Evolutionary conservation across 169 alveolate species (phyloP).

Genomic region (Cryptosporidium felis): DNA sequence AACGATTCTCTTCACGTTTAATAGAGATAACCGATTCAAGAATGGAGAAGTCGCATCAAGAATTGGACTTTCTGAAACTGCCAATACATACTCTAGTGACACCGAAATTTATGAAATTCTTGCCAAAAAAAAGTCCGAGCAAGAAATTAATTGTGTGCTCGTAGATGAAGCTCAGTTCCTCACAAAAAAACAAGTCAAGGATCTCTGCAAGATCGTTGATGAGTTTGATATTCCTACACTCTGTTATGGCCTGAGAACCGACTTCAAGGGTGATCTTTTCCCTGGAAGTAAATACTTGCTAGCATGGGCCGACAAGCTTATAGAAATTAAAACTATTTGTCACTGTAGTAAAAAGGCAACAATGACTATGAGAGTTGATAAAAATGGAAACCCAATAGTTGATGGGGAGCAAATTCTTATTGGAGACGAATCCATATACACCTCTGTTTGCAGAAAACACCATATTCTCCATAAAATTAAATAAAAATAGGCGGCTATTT

Average conservation of each 20-base stretch:
- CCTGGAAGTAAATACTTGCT: slow-evolving; percentile 48
- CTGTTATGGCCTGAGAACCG: slow-evolving; percentile 61
- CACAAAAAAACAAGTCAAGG: slow-evolving; percentile 32
- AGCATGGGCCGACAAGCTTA: slow-evolving; percentile 67
- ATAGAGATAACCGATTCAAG: not conserved
- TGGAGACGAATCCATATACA: slow-evolving; percentile 12
- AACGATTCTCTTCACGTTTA: slow-evolving; percentile 17
- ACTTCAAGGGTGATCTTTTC: slow-evolving; percentile 40
- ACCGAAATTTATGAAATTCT: slow-evolving; percentile 6
- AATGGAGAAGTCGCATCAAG: slow-evolving; percentile 18
- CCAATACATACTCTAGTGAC: not conserved
- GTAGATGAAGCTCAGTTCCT: slow-evolving; percentile 46
- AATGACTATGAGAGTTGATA: slow-evolving; percentile 27
- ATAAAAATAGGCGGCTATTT: not conserved
- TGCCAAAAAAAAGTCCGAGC: not conserved
- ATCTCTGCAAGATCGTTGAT: slow-evolving; percentile 33
- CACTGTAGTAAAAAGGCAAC: slow-evolving; percentile 60
- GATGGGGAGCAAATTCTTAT: slow-evolving; percentile 52
- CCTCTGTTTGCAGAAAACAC: slow-evolving; percentile 57
- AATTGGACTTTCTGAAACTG: slow-evolving; percentile 54
- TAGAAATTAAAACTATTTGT: slow-evolving; percentile 55
- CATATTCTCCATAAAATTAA: not conserved
- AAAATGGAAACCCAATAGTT: not conserved
- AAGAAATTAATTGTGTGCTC: slow-evolving; percentile 18
- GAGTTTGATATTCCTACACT: slow-evolving; percentile 33